Base-by-base conservation (phyloP, 768 basidiomycete species). In the Boletus reticulatus region DNA sequence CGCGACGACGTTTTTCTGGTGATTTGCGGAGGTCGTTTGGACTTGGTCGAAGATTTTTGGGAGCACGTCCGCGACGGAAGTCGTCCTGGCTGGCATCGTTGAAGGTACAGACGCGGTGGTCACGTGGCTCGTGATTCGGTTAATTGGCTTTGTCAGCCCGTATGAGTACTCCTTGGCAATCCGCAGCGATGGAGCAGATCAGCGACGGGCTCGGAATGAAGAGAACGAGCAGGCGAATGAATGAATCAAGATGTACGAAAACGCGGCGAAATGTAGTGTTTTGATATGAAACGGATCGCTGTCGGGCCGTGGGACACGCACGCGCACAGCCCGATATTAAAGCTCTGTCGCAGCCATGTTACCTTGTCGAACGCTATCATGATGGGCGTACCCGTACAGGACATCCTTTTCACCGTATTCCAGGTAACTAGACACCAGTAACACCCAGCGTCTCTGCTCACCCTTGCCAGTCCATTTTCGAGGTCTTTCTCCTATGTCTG, bases 1-100 rank as follows among this genome's bases (percentile, higher is more conserved):
- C 0, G 85, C 84, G 41, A 92, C 86, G 48, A 87, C 76, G 72
- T 97, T 96, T 78, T 97, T 97, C 58, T 87, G 85, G 71, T 98
- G 94, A 68, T 92, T 94, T 10, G 89, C 84, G 14, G 78, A 71
- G 0, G 87, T 83, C 8, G 68, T 74, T 68, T 94, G 92, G 0
- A 79, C 89, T 72, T 96, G 89, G 29, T 89, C 84, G 58, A 95
- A 91, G 43, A 94, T 89, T 34, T 80, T 83, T 1, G 65, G 58
- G 42, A 66, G 59, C 0, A 50, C 57, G 0, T 67, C 62, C 11
- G 39, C 31, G 32, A 62, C 50, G 12, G 49, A 13, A 27, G 36
- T 34, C 32, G 50, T 43, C 41, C 38, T 50, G 1, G 61, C 61
- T n/a, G 61, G 61, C 64, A 65, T 65, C 42, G 62, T 58, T 43